Evolutionary conservation across 2,329 filamentous ascomycete genomes (phyloP), one percentile per base, ranked within the genome.

Genomic region (Macrophomina tecta): DNA sequence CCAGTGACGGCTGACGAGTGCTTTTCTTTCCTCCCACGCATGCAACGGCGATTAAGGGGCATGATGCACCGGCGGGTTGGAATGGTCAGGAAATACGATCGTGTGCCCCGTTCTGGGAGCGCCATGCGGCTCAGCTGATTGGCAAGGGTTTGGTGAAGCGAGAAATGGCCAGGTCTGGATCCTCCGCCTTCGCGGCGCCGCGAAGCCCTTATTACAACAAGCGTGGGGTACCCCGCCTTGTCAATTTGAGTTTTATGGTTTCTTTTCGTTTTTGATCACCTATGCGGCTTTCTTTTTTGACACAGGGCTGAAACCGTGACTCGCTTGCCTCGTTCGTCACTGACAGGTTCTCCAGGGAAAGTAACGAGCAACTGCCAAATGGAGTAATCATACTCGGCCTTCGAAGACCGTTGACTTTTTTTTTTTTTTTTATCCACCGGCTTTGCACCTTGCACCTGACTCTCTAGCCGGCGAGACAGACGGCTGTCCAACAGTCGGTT

Each of bases 131-230:
- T 28, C 11, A 36, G 11, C 45, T 62, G 58, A 62, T 62, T 61
- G 38, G 56, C 28, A 18, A 34, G 28, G 56, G 34, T 12, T 28
- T 23, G 36, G 18, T 4, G 42, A 62, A 49, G 58, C 58, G 42
- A 62, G 32, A 62, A 62, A 62, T 62, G 30, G 58, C 42, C 58
- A 23, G 58, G 58, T 28, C 58, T 42, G 40, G 58, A 49, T 49
- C 58, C 16, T 18, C 42, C 28, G 55, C 55, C 56, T 30, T 34
- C 23, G 12, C 2, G 18, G 14, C 56, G 23, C 30, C 42, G 18
- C 9, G 8, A 36, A 48, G 23, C 36, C 23, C 6, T 38, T 38
- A 38, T 38, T 7, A 12, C 36, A 12, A 12, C 2, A 38, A 3
- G 36, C 36, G 36, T 38, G 36, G 36, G 36, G 36, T 38, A 23